Evolutionary conservation across 2,329 filamentous ascomycete genomes (phyloP).

Genomic region (Cladobotryum mycophilum): DNA sequence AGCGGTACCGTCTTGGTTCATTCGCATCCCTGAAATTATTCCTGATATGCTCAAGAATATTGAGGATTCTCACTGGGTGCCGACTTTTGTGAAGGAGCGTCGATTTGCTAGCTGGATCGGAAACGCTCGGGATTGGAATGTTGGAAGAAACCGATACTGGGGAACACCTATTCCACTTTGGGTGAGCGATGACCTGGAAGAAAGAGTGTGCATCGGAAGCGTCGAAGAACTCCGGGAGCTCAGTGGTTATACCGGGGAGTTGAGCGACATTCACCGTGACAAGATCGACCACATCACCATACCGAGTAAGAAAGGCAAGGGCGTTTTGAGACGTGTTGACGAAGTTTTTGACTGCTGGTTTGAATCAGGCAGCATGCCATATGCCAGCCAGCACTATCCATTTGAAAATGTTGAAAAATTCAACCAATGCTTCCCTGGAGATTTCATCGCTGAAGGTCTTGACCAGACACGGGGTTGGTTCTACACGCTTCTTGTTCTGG

Average conservation of each 20-base stretch:
- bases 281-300: conserved; percentile 94
- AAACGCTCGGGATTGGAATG: conserved; percentile 91
- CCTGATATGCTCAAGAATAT: conserved; percentile 89
- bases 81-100: conserved; percentile 81
- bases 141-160: conserved; percentile 92
- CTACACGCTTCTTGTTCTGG: conserved; percentile 84
- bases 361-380: conserved; percentile 93
- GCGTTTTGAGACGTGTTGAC: conserved; percentile 69
- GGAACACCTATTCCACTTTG: conserved; percentile 88
- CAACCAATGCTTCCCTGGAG: conserved; percentile 74
- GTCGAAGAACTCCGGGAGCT: conserved; percentile 76
- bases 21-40: conserved; percentile 76
- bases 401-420: conserved; percentile 84
- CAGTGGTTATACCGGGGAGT: conserved; percentile 76
- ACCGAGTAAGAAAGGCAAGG: conserved; percentile 81
- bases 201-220: conserved; percentile 80
- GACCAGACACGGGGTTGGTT: conserved; percentile 97
- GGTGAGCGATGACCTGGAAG: conserved; percentile 84
- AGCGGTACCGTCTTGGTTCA: conserved; percentile 91
- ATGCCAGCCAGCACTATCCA: conserved; percentile 83
- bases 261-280: conserved; percentile 84
- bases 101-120: conserved; percentile 88
- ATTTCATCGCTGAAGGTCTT: conserved; percentile 89
- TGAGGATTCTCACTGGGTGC: conserved; percentile 86
- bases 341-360: conserved; percentile 98